Percentiles rank a stretch among this genome's conserved stretches.
These are phyloP conservation scores for Lumnitzera littorea DNA, from an alignment of 345 rosid species.

Conservation along the genomic window DNA sequence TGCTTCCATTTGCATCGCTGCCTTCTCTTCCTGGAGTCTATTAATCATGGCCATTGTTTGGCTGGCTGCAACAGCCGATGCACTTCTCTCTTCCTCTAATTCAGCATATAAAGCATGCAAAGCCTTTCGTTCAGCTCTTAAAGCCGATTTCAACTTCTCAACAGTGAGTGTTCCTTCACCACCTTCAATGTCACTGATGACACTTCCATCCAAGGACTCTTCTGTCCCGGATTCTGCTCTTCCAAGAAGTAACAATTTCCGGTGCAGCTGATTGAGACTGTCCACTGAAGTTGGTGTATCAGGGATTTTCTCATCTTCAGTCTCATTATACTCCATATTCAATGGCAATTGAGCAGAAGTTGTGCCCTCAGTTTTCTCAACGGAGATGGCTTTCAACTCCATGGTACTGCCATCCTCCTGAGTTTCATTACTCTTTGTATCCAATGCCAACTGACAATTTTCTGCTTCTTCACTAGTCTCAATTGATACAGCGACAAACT, in stretches of 20 bases:
- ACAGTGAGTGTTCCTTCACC: slow-evolving; percentile 41
- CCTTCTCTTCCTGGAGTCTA: slow-evolving; percentile 94
- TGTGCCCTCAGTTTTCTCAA: slow-evolving; percentile 11
- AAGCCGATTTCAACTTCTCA: slow-evolving; percentile 57
- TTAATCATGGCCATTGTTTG: slow-evolving; percentile 99
- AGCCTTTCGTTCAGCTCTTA: slow-evolving; percentile 61
- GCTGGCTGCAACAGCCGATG: slow-evolving; percentile 83
- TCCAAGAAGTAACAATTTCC: slow-evolving; percentile 45
- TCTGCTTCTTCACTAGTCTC: too few species aligned
- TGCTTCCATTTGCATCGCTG: slow-evolving; percentile 99
- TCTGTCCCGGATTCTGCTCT: slow-evolving; percentile 46
- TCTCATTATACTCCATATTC: slow-evolving; percentile 33
- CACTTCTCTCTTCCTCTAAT: slow-evolving; percentile 92
- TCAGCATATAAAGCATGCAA: slow-evolving; percentile 62
- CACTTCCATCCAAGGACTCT: slow-evolving; percentile 65
- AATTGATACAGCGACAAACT: too few species aligned
- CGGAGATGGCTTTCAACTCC: slow-evolving; percentile 14
- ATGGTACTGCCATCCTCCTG: too few species aligned
- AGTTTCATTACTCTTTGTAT: too few species aligned
- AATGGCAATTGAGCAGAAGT: slow-evolving; percentile 16
- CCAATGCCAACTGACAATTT: too few species aligned
- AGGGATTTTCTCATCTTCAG: slow-evolving; percentile 55
- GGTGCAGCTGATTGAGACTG: slow-evolving; percentile 45
- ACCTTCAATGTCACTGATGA: slow-evolving; percentile 42
- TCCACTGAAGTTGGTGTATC: slow-evolving; percentile 56